These are phyloP conservation scores for Fusarium napiforme DNA, from an alignment of 2,329 filamentous ascomycete genomes.

Conservation along the genomic window DNA sequence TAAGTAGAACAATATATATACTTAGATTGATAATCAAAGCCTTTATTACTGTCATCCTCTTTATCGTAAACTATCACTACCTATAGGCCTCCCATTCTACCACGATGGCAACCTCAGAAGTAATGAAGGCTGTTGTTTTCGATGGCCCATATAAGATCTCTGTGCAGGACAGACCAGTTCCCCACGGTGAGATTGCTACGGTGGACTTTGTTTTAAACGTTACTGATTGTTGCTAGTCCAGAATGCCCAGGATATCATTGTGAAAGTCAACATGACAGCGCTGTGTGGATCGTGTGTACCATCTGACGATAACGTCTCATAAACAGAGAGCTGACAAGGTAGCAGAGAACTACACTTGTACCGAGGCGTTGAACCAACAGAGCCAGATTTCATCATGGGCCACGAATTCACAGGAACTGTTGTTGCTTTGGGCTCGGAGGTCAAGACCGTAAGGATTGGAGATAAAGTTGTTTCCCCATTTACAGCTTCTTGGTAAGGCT, in stretches of 20 bases:
- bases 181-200: no score
- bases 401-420: constrained; percentile 89
- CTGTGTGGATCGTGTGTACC: constrained; percentile 80
- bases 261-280: constrained; percentile 86
- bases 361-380: constrained; percentile 79
- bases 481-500: constrained; percentile 76
- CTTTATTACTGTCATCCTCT: fast-evolving
- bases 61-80: no score
- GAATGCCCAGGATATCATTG: constrained; percentile 77
- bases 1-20: background rate
- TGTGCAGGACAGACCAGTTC: constrained; percentile 82
- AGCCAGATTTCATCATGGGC: constrained; percentile 74
- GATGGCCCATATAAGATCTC: constrained; percentile 79
- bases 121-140: constrained; percentile 93
- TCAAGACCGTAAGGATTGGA: constrained; percentile 76
- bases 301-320: no score
- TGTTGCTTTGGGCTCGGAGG: constrained; percentile 71
- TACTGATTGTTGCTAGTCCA: constrained; percentile 59
- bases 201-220: no score
- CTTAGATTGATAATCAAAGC: background rate
- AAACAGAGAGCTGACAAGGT: background rate
- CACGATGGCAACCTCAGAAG: constrained; percentile 52
- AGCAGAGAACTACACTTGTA: constrained; percentile 86
- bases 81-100: background rate
- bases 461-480: constrained; percentile 89